These are phyloP conservation scores for Saturnispora bothae DNA, from an alignment of 805 yeast genomes.

Conservation along the genomic window DNA sequence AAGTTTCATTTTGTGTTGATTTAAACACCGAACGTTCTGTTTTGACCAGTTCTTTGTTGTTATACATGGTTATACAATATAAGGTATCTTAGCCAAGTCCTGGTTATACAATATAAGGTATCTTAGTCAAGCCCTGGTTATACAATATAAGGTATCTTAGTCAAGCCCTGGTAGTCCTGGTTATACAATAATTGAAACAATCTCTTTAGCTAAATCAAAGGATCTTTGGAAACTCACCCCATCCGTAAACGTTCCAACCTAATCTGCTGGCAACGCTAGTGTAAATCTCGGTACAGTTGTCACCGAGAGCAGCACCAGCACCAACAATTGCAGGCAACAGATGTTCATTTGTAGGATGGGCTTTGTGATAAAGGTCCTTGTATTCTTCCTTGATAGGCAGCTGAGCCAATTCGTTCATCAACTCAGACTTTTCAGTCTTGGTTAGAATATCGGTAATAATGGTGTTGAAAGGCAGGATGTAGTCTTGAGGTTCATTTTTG, in stretches of 20 bases:
- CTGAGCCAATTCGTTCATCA: slow-evolving; percentile 29
- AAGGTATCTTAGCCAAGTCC: no score
- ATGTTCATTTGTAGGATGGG: slow-evolving; percentile 76
- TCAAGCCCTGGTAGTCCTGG: no score
- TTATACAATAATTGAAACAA: no score
- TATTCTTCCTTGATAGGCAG: slow-evolving; percentile 22
- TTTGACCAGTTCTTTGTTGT: no score
- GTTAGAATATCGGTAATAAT: slow-evolving; percentile 33
- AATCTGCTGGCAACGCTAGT: slow-evolving; percentile 34
- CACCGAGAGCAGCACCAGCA: slow-evolving; percentile 43
- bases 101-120: no score
- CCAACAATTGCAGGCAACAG: slow-evolving; percentile 56
- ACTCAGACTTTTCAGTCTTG: slow-evolving; percentile 18
- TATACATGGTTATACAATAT: no score
- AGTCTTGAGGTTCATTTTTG: slow-evolving; percentile 29
- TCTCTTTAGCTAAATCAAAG: no score
- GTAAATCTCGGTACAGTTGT: slow-evolving; percentile 36
- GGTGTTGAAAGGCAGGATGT: slow-evolving; percentile 42
- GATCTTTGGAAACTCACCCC: slow-evolving; percentile 17
- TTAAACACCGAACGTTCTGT: no score
- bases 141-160: no score
- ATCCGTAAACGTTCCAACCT: slow-evolving; percentile 62
- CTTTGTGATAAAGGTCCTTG: slow-evolving; percentile 28
- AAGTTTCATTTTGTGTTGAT: no score
- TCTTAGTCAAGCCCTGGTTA: no score